Percentiles rank a stretch among this genome's conserved stretches.
Evolutionary conservation across 768 basidiomycete species (phyloP).

Genomic region (Dioszegia crocea): DNA sequence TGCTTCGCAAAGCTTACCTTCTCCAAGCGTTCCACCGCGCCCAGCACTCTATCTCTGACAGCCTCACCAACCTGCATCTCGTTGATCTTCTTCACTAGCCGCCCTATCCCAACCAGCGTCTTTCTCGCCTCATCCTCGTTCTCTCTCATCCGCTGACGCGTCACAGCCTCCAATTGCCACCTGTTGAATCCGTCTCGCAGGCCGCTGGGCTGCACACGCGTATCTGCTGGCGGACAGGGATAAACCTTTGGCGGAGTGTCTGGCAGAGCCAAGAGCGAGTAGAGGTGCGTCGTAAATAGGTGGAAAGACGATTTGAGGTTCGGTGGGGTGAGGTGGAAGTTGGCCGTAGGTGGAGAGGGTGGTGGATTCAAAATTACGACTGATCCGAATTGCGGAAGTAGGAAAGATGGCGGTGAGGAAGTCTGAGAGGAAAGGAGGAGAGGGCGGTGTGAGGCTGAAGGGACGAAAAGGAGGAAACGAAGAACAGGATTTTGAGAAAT

Average conservation of each 20-base stretch:
- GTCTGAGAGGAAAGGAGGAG: conserved; percentile 60
- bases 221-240: conserved; percentile 27
- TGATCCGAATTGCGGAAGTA: conserved; percentile 91
- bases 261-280: conserved; percentile 76
- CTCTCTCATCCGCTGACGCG: conserved; percentile 66
- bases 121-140: conserved; percentile 66
- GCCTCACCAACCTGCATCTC: conserved; percentile 85
- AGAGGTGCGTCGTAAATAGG: conserved; percentile 62
- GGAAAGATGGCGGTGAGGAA: conserved; percentile 58
- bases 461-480: conserved; percentile 86
- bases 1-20: conserved; percentile 54
- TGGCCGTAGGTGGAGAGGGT: conserved; percentile 7
- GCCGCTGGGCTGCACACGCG: conserved; percentile 12
- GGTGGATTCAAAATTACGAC: conserved; percentile 70
- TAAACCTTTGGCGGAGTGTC: conserved; percentile 56
- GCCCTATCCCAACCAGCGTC: conserved; percentile 74
- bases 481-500: conserved; percentile 89
- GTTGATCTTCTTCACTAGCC: conserved; percentile 75
- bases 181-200: conserved; percentile 53
- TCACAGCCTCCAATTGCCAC: conserved; percentile 78
- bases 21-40: conserved; percentile 68
- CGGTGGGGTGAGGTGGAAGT: conserved; percentile 16
- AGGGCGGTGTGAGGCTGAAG: conserved; percentile 65
- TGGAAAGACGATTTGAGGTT: conserved; percentile 39
- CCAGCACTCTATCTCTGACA: conserved; percentile 68